A percentile compares a stretch with the other conserved stretches of the same genome.
Evolutionary conservation across 139 green algal species (phyloP).

Genomic region (Closterium sp.): DNA sequence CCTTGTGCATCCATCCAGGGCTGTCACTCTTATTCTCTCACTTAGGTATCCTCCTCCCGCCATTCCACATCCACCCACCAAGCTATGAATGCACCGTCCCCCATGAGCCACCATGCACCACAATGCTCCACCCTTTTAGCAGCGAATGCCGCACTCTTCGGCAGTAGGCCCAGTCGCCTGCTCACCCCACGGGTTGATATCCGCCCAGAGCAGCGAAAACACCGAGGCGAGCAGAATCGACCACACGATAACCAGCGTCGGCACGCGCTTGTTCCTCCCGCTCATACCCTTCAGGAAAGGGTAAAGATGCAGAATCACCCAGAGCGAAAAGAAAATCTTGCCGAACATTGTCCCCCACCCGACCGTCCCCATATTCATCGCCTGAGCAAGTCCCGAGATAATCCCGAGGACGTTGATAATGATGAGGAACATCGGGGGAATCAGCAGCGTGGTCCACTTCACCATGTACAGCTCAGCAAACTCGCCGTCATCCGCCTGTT

Average conservation of each 20-base stretch:
- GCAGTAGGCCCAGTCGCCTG: not conserved
- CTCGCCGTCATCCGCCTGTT: constrained; percentile 33
- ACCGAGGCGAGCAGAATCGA: constrained; percentile 20
- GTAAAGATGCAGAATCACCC: constrained; percentile 40
- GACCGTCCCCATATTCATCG: not conserved
- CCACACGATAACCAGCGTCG: constrained; percentile 46
- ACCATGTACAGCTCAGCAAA: constrained; percentile 40
- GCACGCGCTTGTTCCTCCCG: constrained; percentile 10
- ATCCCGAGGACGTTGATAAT: constrained; percentile 41
- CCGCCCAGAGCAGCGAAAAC: constrained; percentile 39
- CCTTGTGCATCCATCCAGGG: too few species aligned
- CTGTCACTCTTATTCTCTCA: too few species aligned
- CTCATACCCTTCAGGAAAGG: constrained; percentile 38
- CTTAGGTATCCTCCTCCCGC: too few species aligned
- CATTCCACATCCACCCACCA: too few species aligned
- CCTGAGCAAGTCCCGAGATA: constrained; percentile 15
- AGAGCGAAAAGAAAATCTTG: constrained; percentile 40
- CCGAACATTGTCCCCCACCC: constrained; percentile 15
- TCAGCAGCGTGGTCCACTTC: constrained; percentile 26
- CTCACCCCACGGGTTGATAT: constrained; percentile 8
- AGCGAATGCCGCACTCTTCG: not conserved
- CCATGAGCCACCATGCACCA: too few species aligned
- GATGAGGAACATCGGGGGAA: constrained; percentile 26
- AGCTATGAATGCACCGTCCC: too few species aligned
- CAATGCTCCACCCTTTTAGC: not conserved